Percentiles rank a stretch among this genome's conserved stretches.
These are phyloP conservation scores for Bocquillonia castaneifolia DNA, from an alignment of 441 rosid genomes.

Conservation along the genomic window DNA sequence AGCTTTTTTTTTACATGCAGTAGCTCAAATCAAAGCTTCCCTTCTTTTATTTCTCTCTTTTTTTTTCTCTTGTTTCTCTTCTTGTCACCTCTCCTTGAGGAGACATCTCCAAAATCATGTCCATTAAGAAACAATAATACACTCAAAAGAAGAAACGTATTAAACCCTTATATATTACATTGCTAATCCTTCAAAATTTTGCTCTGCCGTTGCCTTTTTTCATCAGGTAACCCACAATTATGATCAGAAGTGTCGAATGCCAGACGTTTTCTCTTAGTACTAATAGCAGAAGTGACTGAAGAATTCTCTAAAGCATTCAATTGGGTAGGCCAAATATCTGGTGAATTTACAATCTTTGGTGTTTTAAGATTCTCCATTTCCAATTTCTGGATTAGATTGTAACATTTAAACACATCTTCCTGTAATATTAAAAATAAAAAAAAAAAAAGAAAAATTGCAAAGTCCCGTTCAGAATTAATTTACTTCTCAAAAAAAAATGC, in stretches of 20 bases:
- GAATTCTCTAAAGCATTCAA: slow-evolving; percentile 24
- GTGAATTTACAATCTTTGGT: slow-evolving; percentile 17
- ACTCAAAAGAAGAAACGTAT: background rate
- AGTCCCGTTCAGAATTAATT: too few species aligned
- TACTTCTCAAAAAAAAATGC: too few species aligned
- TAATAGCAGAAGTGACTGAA: slow-evolving; percentile 24
- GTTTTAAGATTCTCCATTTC: slow-evolving; percentile 23
- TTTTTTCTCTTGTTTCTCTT: slow-evolving; percentile 11
- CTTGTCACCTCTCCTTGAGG: slow-evolving; percentile 5
- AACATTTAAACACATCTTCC: slow-evolving; percentile 53
- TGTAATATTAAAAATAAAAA: slow-evolving; percentile 23
- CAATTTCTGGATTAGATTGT: slow-evolving; percentile 37
- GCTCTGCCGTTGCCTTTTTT: slow-evolving; percentile 18
- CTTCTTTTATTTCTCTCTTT: slow-evolving; percentile 15
- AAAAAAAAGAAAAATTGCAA: background rate
- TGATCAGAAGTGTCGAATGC: slow-evolving; percentile 27
- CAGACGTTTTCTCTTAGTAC: slow-evolving; percentile 41
- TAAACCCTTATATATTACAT: background rate
- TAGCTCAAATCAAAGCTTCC: slow-evolving; percentile 24
- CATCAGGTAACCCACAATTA: slow-evolving; percentile 16
- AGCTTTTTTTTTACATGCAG: slow-evolving; percentile 17
- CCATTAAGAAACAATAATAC: background rate
- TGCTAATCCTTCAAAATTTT: background rate
- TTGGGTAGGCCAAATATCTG: slow-evolving; percentile 12
- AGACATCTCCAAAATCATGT: slow-evolving; percentile 10